Evolutionary conservation across 2,329 filamentous ascomycete species (phyloP).

Genomic region (Arachnomyces sp.): DNA sequence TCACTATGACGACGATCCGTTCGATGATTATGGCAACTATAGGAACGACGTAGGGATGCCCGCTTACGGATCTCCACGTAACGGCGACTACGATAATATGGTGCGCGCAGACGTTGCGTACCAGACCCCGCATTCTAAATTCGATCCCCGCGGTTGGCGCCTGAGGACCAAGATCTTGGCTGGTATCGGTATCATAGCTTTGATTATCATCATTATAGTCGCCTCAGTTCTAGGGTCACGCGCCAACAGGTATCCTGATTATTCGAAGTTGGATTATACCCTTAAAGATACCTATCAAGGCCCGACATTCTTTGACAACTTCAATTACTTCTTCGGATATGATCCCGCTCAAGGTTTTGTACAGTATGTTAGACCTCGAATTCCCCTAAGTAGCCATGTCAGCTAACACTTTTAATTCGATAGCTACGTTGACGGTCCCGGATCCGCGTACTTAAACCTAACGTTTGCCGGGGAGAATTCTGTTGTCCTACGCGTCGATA

Average conservation of each 20-base stretch:
- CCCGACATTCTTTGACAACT: constrained; percentile 36
- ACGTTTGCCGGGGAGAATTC: constrained; percentile 49
- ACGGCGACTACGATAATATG: not conserved
- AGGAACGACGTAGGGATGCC: no score
- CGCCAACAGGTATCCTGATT: constrained; percentile 36
- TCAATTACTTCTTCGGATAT: constrained; percentile 37
- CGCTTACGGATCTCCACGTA: no score
- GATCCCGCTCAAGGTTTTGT: constrained; percentile 41
- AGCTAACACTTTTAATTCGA: not conserved
- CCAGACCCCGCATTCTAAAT: constrained; percentile 22
- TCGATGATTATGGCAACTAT: no score
- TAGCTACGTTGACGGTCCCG: constrained; percentile 34
- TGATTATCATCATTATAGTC: constrained; percentile 39
- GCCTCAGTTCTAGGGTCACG: constrained; percentile 30
- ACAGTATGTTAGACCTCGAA: constrained; percentile 32
- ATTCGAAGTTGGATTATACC: constrained; percentile 31
- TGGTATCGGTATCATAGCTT: constrained; percentile 27
- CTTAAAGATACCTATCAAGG: constrained; percentile 37
- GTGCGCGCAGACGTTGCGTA: constrained; percentile 4
- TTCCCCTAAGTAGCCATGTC: not conserved
- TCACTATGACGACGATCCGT: no score
- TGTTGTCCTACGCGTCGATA: constrained; percentile 55
- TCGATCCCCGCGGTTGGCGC: constrained; percentile 47
- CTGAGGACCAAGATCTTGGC: constrained; percentile 44
- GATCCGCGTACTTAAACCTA: constrained; percentile 42